A percentile compares a stretch with the other conserved stretches of the same genome.
phyloP scores from a whole-genome alignment of 371 early-diverging fungal genomes.

The Syncephalastrum sp. region DNA sequence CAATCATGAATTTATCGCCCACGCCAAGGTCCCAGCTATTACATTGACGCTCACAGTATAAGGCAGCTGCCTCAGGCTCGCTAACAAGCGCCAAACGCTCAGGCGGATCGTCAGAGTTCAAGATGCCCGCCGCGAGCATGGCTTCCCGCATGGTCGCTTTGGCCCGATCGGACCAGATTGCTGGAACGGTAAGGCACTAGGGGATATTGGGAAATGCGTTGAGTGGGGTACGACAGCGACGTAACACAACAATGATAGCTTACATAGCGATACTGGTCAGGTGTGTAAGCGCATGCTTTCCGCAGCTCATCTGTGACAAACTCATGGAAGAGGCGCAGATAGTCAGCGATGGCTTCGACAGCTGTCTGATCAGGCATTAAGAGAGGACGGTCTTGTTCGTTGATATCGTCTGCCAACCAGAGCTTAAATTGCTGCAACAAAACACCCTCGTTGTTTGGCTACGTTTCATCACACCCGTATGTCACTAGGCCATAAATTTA shows the following conservation, averaged over 20 bases:
- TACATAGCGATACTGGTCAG: slow-evolving; percentile 27
- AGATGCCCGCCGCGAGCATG: slow-evolving; percentile 40
- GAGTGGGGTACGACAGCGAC: not conserved
- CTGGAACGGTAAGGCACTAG: slow-evolving; percentile 48
- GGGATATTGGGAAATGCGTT: not conserved
- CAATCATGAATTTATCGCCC: slow-evolving; percentile 55
- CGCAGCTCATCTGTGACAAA: slow-evolving; percentile 37
- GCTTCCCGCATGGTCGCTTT: slow-evolving; percentile 49
- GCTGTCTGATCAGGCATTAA: slow-evolving; percentile 19
- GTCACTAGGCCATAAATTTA: not conserved
- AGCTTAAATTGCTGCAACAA: slow-evolving; percentile 48
- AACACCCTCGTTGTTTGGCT: slow-evolving; percentile 19
- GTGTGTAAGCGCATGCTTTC: slow-evolving; percentile 19
- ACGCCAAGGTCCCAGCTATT: slow-evolving; percentile 31
- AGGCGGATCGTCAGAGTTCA: slow-evolving; percentile 37
- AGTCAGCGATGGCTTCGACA: slow-evolving; percentile 37
- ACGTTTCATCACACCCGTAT: not conserved
- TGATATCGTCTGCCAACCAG: slow-evolving; percentile 37
- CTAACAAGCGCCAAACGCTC: slow-evolving; percentile 50
- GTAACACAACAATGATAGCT: not conserved
- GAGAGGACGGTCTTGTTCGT: slow-evolving; percentile 23
- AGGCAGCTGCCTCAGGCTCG: slow-evolving; percentile 50
- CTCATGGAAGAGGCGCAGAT: slow-evolving; percentile 36
- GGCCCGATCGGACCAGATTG: slow-evolving; percentile 49
- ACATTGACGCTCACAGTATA: slow-evolving; percentile 46